Evolutionary conservation across 441 rosid genomes (phyloP).

Genomic region (Populus tomentosa): DNA sequence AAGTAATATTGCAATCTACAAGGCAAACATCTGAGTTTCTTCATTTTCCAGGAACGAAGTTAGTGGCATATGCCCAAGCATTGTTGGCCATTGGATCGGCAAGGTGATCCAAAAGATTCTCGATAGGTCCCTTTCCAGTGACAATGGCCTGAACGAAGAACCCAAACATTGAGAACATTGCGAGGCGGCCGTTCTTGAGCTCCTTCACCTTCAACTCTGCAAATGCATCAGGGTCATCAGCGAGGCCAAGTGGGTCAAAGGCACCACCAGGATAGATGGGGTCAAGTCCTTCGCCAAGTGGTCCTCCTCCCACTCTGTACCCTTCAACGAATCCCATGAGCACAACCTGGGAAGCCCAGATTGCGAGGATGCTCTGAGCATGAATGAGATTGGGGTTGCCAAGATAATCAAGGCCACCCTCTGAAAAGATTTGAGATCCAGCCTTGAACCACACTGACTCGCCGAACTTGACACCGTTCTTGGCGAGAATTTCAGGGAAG

Average conservation of each 20-base stretch:
- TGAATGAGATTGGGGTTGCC: slow-evolving; percentile 91
- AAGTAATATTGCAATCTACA: slow-evolving; percentile 14
- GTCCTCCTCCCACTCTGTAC: slow-evolving; percentile 87
- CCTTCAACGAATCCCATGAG: slow-evolving; percentile 91
- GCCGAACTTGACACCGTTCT: slow-evolving; percentile 81
- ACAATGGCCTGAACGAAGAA: slow-evolving; percentile 92
- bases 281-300: slow-evolving; percentile 86
- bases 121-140: slow-evolving; percentile 85
- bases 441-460: slow-evolving; percentile 96
- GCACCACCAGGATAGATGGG: slow-evolving; percentile 89
- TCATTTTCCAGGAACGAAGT: slow-evolving; percentile 91
- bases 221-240: slow-evolving; percentile 87
- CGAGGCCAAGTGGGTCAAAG: slow-evolving; percentile 80
- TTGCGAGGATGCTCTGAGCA: slow-evolving; percentile 88
- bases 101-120: slow-evolving; percentile 73
- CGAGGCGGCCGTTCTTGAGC: slow-evolving; percentile 81
- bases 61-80: slow-evolving; percentile 91
- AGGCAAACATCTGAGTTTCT: background rate
- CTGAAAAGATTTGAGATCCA: slow-evolving; percentile 81
- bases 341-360: slow-evolving; percentile 85
- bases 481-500: slow-evolving; percentile 76
- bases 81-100: slow-evolving; percentile 86
- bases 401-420: slow-evolving; percentile 84
- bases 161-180: slow-evolving; percentile 94
- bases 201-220: slow-evolving; percentile 90